Conservation (phyloP, 2,329 filamentous ascomycete species). For the Chalara sp. region DNA sequence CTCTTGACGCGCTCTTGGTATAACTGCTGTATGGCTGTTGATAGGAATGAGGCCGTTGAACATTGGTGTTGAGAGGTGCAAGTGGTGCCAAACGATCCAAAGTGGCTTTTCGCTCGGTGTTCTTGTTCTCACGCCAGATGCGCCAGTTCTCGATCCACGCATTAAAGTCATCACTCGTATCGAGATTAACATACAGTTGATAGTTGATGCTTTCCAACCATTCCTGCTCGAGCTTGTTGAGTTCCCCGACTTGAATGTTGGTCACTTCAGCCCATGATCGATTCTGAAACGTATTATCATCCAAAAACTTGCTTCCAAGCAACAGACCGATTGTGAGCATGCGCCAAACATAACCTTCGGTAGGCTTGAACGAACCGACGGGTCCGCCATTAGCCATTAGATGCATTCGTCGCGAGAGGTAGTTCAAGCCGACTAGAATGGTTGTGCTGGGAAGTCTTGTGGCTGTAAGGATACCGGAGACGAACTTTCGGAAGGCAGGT, state of each 20-base stretch:
- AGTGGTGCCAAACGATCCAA: constrained; percentile 35
- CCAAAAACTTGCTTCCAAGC: constrained; percentile 69
- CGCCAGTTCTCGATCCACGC: constrained; percentile 63
- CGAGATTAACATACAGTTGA: constrained; percentile 62
- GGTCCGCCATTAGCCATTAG: constrained; percentile 40
- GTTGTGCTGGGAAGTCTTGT: constrained; percentile 66
- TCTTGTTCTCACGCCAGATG: constrained; percentile 44
- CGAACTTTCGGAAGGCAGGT: constrained; percentile 66
- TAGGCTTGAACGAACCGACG: constrained; percentile 27
- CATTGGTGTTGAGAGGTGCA: constrained; percentile 51
- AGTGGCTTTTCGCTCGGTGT: constrained; percentile 29
- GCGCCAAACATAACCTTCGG: constrained; percentile 56
- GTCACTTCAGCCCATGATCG: constrained; percentile 72
- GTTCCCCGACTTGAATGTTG: constrained; percentile 59
- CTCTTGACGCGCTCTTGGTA: constrained; percentile 34
- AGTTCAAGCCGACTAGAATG: constrained; percentile 64
- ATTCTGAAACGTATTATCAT: constrained; percentile 76
- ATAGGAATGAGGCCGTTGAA: constrained; percentile 37
- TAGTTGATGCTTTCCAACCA: constrained; percentile 64
- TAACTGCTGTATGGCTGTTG: constrained; percentile 38
- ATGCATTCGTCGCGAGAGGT: constrained; percentile 58
- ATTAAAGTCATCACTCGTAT: constrained; percentile 54
- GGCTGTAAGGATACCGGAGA: constrained; percentile 64
- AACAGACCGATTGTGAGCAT: constrained; percentile 64
- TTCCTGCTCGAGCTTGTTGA: constrained; percentile 62